Conservation (phyloP, 768 basidiomycete species). For the Xerocomus spinulosus region DNA sequence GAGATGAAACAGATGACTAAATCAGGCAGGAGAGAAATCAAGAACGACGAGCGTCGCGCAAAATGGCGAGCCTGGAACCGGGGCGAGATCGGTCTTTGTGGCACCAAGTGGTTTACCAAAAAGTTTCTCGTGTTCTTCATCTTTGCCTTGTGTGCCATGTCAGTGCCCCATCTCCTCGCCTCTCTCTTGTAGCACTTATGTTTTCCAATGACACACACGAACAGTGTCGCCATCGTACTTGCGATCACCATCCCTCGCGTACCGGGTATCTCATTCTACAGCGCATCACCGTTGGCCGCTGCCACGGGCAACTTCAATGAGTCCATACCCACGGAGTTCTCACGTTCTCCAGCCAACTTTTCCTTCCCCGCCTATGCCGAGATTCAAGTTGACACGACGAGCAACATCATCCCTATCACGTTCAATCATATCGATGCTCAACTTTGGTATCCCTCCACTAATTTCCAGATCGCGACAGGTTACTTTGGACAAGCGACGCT, state of each 20-base stretch:
- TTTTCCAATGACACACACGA: neutral
- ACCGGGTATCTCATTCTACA: slow-evolving; percentile 64
- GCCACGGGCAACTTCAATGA: slow-evolving; percentile 56
- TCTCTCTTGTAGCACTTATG: slow-evolving; percentile 2
- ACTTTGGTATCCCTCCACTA: slow-evolving; percentile 66
- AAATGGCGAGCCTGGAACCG: slow-evolving; percentile 76
- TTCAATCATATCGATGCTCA: slow-evolving; percentile 64
- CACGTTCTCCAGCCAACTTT: slow-evolving; percentile 81
- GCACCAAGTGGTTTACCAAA: slow-evolving; percentile 66
- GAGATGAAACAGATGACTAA: slow-evolving; percentile 79
- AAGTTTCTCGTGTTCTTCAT: slow-evolving; percentile 65
- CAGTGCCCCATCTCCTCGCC: slow-evolving; percentile 24
- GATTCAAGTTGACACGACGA: slow-evolving; percentile 69
- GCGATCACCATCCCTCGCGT: slow-evolving; percentile 83
- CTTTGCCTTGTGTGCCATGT: slow-evolving; percentile 56
- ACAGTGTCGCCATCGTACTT: slow-evolving; percentile 62
- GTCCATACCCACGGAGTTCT: slow-evolving; percentile 60
- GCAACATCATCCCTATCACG: slow-evolving; percentile 73
- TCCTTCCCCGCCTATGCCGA: slow-evolving; percentile 76
- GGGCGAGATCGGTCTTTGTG: slow-evolving; percentile 76
- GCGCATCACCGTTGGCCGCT: slow-evolving; percentile 48
- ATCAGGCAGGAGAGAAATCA: slow-evolving; percentile 60
- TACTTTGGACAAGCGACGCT: slow-evolving; percentile 54
- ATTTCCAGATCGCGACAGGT: slow-evolving; percentile 63
- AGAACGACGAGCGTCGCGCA: slow-evolving; percentile 46